These are phyloP conservation scores for Raffaelea deltoideospora DNA, from an alignment of 2,329 filamentous ascomycete species.

Conservation along the genomic window DNA sequence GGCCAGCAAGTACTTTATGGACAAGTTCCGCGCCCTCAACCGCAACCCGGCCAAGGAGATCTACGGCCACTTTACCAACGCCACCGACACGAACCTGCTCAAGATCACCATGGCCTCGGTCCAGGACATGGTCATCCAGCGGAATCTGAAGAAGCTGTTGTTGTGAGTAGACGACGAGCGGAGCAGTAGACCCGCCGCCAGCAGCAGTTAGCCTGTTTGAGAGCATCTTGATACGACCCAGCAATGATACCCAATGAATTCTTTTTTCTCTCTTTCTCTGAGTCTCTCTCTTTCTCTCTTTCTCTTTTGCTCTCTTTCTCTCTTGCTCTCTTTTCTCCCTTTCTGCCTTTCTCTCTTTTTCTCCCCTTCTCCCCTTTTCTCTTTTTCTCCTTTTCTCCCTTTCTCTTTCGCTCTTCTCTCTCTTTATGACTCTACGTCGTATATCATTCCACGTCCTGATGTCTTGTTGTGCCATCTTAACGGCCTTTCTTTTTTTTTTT, in stretches of 20 bases:
- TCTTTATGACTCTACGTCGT: not conserved
- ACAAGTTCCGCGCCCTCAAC: conserved; percentile 66
- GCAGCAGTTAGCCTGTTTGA: too few species aligned
- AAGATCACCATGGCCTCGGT: conserved; percentile 80
- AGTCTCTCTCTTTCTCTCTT: not conserved
- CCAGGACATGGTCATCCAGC: conserved; percentile 78
- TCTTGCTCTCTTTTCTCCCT: not conserved
- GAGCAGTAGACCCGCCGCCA: too few species aligned
- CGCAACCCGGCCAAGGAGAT: conserved; percentile 50
- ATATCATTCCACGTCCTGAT: not conserved
- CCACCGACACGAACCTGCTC: conserved; percentile 55
- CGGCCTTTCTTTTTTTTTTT: not conserved
- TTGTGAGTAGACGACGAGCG: too few species aligned
- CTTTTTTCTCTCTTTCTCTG: not conserved
- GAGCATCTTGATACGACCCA: too few species aligned
- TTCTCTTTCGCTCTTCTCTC: not conserved
- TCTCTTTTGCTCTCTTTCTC: not conserved
- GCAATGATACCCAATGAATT: too few species aligned
- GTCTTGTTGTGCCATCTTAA: not conserved
- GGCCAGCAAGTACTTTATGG: conserved; percentile 66
- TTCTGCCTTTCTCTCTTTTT: not conserved
- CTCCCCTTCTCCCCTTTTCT: not conserved
- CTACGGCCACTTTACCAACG: conserved; percentile 47
- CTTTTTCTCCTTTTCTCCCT: not conserved
- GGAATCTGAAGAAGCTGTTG: conserved; percentile 67